Base-by-base conservation (phyloP, 805 yeast species). In the Yamadazyma olivae region DNA sequence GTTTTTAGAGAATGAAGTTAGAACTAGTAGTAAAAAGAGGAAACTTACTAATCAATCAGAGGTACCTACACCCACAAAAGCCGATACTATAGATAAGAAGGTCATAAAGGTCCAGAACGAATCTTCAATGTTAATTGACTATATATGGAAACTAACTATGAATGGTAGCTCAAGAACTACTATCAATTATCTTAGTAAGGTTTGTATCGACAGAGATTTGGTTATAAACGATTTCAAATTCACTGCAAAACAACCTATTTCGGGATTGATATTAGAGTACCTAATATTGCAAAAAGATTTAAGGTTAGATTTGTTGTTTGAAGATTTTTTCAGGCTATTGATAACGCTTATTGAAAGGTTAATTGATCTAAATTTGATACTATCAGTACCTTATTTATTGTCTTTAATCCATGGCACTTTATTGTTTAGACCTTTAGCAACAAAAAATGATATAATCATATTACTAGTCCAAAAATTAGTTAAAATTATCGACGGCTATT, bases 361-460 rank as follows among this genome's bases (percentile, higher is more conserved):
- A 12, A 30, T 59, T 4, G 36, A 45, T 3, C 31, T 37, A 8
- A 48, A 56, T 14, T 34, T 53, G 14, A 17, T 32, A n/a, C 14
- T 32, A 6, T 43, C 80, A 0, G 61, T 80, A 3, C 93, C 93
- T 1, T 82, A 79, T 50, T 44, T 84, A 10, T 50, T 82, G 2
- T 67, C 83, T 1, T 46, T 84, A 26, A 59, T 83, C 25, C 77
- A 77, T 45, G 74, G 75, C 34, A 50, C 77, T 1, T 54, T 82
- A 5, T 67, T 57, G 15, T 85, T 79, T 55, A 65, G 85, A 49
- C 81, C 85, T 1, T 73, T 75, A 38, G 89, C 91, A 1, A 66
- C 81, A 1, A 63, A 61, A 15, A 56, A 49, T 24, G 48, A 52
- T 10, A 60, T 70, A 17, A 51, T 61, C 3, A 28, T 36, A 16